Percentiles rank a stretch among this genome's conserved stretches.
Evolutionary conservation across 2,329 filamentous ascomycete genomes (phyloP).

Genomic region (Stachybotrys echinatus): DNA sequence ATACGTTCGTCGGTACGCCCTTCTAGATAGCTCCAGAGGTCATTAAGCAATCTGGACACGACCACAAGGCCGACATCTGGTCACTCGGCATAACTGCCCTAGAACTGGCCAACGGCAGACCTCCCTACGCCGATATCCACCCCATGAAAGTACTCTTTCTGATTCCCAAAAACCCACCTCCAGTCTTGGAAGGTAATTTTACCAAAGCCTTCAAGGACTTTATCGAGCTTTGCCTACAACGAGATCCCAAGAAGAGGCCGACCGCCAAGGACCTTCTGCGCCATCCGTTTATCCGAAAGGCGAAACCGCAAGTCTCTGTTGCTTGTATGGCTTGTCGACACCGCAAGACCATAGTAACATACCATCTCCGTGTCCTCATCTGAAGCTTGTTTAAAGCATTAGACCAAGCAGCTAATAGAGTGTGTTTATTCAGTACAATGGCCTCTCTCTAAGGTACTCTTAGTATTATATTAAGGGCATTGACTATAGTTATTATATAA

Average conservation of each 20-base stretch:
- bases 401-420: no score
- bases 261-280: slow-evolving; percentile 81
- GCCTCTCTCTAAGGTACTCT: no score
- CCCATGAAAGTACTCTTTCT: slow-evolving; percentile 98
- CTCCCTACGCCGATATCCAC: slow-evolving; percentile 92
- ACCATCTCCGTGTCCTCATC: no score
- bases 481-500: no score
- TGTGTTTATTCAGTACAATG: no score
- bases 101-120: slow-evolving; percentile 86
- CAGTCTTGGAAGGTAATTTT: slow-evolving; percentile 74
- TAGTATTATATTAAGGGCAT: no score
- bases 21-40: slow-evolving; percentile 99
- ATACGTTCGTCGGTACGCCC: slow-evolving; percentile 95
- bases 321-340: no score
- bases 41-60: slow-evolving; percentile 96
- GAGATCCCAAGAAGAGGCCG: slow-evolving; percentile 84
- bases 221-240: slow-evolving; percentile 74
- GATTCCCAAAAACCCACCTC: slow-evolving; percentile 90
- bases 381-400: no score
- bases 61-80: slow-evolving; percentile 98
- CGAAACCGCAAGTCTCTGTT: no score
- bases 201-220: slow-evolving; percentile 82
- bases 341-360: no score
- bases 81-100: slow-evolving; percentile 91
- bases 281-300: slow-evolving; percentile 83